Evolutionary conservation across 2,329 filamentous ascomycete genomes (phyloP), one percentile per base, ranked within the genome.

Genomic region (Gaeumannomyces sp.): DNA sequence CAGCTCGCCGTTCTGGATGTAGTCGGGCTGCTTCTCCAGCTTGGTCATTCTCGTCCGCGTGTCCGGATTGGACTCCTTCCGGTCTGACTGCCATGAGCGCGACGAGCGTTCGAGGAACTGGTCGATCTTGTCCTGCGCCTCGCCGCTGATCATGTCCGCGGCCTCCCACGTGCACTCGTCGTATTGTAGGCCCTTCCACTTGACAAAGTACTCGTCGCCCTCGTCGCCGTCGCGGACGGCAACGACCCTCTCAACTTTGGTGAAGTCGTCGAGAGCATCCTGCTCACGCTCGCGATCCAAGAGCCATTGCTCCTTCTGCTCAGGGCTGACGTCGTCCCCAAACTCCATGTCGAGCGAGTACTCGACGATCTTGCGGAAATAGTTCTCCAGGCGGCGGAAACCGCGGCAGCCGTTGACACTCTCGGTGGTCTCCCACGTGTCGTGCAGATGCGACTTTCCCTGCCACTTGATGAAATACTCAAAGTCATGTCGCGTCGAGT

Each of bases 401-500:
- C 95, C 94, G 67, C 92, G 91, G 73, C 89, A 90, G n/a, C 88
- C 85, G 29, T 86, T 83, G 33, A 97, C 85, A 27, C 82, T 85
- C 64, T 91, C 88, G 66, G 89, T 89, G 0, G 88, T 89, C 76
- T 98, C 93, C 94, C 95, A 99, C 0, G 93, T 96, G 65, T 96
- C 91, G 79, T 99, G 95, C 70, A 96, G 89, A 74, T 99, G 93
- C 14, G 95, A 96, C 76, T 93, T 92, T 69, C 89, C 92, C 76
- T 97, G 92, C 95, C 96, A 99, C 79, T 99, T 99, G 77, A 99
- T 93, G 76, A 89, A 85, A 71, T 83, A 99, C 72, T 98, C 92
- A 71, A 95, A 97, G 73, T 97, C 91, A 64, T 93, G 86, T 70
- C 84, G 82, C 29, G 77, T 81, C 2, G 82, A 74, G 61, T 91